phyloP scores from a whole-genome alignment of 2,329 filamentous ascomycete genomes.

The Hymenoscyphus albidus region DNA sequence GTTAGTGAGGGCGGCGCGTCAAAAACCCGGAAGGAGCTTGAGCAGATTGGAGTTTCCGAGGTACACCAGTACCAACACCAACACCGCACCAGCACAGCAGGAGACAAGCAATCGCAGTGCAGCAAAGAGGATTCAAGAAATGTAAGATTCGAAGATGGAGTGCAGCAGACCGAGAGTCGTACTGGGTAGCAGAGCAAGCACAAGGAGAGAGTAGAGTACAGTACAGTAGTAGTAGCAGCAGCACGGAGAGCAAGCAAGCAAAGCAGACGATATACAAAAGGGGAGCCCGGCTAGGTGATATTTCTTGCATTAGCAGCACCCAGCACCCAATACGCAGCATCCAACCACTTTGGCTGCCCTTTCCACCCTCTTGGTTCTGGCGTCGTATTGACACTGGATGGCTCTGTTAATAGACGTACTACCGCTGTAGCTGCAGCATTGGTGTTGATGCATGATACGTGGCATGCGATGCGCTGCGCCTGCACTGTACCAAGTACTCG shows the following conservation, averaged over 20 bases:
- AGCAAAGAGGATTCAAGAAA: neutral
- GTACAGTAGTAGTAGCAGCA: neutral
- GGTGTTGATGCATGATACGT: slow-evolving; percentile 32
- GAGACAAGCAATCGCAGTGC: slow-evolving; percentile 13
- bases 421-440: slow-evolving; percentile 26
- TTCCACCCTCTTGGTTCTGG: slow-evolving; percentile 12
- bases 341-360: slow-evolving; percentile 22
- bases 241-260: neutral
- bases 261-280: slow-evolving; percentile 11
- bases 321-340: slow-evolving; percentile 3
- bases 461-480: slow-evolving; percentile 21
- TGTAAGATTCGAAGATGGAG: slow-evolving; percentile 10
- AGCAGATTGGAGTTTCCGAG: slow-evolving; percentile 7
- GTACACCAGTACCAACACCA: slow-evolving; percentile 4
- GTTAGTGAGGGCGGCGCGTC: slow-evolving; percentile 23
- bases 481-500: neutral
- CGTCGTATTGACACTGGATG: slow-evolving; percentile 17
- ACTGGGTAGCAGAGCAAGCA: neutral
- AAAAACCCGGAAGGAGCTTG: neutral
- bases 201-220: neutral
- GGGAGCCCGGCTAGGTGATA: slow-evolving; percentile 18
- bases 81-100: slow-evolving; percentile 1
- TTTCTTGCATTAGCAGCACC: slow-evolving; percentile 1
- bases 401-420: slow-evolving; percentile 21
- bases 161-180: neutral